Evolutionary conservation across 129 eudicot species (phyloP).

Genomic region (Solidago caesia): DNA sequence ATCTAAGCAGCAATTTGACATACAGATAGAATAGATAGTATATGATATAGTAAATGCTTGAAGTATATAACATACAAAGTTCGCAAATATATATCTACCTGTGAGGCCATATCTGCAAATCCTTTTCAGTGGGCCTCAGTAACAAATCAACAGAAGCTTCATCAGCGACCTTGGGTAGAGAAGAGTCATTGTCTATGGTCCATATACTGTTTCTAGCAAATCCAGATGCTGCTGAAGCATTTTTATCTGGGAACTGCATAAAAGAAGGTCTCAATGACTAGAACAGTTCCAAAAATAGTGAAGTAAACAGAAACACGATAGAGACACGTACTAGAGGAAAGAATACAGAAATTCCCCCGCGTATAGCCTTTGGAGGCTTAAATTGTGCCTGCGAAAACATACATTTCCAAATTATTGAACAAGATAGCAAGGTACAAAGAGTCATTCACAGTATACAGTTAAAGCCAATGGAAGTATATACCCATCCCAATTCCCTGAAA

Average conservation of each 20-base stretch:
- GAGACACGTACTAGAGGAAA: constrained; percentile 74
- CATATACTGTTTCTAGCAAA: constrained; percentile 87
- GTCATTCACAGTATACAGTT: neutral
- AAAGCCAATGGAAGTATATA: neutral
- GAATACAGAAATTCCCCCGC: constrained; percentile 94
- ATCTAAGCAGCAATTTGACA: neutral
- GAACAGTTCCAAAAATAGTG: constrained; percentile 2
- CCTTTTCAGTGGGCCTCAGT: constrained; percentile 80
- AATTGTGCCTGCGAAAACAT: constrained; percentile 55
- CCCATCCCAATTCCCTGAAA: neutral
- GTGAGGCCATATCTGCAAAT: constrained; percentile 79
- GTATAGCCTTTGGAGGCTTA: constrained; percentile 79
- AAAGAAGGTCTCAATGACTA: constrained; percentile 26
- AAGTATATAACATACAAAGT: neutral
- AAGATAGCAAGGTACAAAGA: constrained; percentile 12
- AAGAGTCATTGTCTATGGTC: constrained; percentile 65
- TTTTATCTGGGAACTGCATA: constrained; percentile 62
- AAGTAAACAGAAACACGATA: constrained; percentile 7
- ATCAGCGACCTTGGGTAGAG: constrained; percentile 44
- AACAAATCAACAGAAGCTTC: constrained; percentile 75
- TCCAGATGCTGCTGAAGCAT: constrained; percentile 68
- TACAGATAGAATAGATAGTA: neutral
- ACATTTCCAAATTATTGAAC: constrained; percentile 24
- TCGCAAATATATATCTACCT: constrained; percentile 35
- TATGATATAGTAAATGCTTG: constrained; percentile 5